Conservation (phyloP, 2,329 filamentous ascomycete species). For the Exophiala mesophila region DNA sequence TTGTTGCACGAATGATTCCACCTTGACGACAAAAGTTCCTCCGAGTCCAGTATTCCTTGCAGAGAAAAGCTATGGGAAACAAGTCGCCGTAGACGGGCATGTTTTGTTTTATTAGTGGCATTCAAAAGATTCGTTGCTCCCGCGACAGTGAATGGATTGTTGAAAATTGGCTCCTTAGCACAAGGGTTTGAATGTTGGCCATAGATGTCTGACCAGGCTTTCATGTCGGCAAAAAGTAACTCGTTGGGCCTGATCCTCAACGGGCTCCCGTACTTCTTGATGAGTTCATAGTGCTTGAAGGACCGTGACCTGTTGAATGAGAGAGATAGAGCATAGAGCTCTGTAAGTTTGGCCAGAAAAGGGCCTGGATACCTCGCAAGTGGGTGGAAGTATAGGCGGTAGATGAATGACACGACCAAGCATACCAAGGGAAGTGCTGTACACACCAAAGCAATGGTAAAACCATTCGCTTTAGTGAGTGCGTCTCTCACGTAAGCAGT, state of each 20-base stretch:
- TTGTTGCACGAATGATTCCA: background rate
- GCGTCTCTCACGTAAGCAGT: background rate
- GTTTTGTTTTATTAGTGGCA: background rate
- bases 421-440: background rate
- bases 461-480: background rate
- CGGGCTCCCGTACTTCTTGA: background rate
- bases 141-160: background rate
- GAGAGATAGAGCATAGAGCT: conserved; percentile 1
- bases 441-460: conserved; percentile 2
- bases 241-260: background rate
- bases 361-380: conserved; percentile 62
- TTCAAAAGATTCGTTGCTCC: conserved; percentile 1
- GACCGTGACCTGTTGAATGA: background rate
- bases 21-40: background rate
- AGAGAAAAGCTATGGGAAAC: conserved; percentile 1
- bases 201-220: conserved; percentile 1
- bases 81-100: background rate
- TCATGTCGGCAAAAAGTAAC: background rate
- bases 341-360: conserved; percentile 53
- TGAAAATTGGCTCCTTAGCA: background rate
- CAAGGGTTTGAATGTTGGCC: background rate
- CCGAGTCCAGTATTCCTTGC: background rate
- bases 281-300: background rate
- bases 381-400: conserved; percentile 45
- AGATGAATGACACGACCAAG: conserved; percentile 5